Evolutionary conservation across 2,329 filamentous ascomycete species (phyloP), one percentile per base, ranked within the genome.

Genomic region (Ceratocystis papillata): DNA sequence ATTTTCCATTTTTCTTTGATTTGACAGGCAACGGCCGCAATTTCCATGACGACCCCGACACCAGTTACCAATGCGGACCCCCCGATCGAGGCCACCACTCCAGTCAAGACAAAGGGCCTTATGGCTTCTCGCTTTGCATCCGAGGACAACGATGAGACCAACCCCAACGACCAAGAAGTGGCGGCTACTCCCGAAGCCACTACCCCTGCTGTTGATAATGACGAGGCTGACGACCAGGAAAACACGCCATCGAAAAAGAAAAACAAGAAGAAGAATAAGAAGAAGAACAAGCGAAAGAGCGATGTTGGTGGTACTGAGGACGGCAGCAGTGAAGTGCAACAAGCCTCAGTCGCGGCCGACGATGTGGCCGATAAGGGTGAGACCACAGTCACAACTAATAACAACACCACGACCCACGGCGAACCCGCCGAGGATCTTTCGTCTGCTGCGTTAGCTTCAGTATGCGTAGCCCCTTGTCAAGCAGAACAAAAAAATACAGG

Each of bases 381-480:
- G 62, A 64, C 62, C 30, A 72, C 75, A 65, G 71, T 74, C 48
- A 46, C 62, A 22, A 17, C 33, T n/a, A 48, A 45, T 28, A 48
- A 45, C 37, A 63, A 50, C 61, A 44, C 44, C 60, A 46, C 60
- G 33, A 22, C 44, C 25, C 33, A n/a, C 46, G 30, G 37, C 77
- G 73, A 80, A 81, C 82, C 37, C 44, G 83, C 81, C 73, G 79
- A 82, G 72, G 84, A 87, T 73, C 77, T 83, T 78, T 83, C 83
- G 75, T 86, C 84, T 73, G 78, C 80, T 74, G 84, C 84, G 76
- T 79, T 87, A 76, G 83, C 84, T 77, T 83, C 81, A 83, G 84
- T 87, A 81, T 80, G 84, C 78, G 73, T 46, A 22, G 20, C 41
- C 55, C 12, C 41, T n/a, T 41, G 2, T 28, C 22, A 15, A 45